These are phyloP conservation scores for Candida ipomoeae DNA, from an alignment of 805 yeast species.

Conservation along the genomic window DNA sequence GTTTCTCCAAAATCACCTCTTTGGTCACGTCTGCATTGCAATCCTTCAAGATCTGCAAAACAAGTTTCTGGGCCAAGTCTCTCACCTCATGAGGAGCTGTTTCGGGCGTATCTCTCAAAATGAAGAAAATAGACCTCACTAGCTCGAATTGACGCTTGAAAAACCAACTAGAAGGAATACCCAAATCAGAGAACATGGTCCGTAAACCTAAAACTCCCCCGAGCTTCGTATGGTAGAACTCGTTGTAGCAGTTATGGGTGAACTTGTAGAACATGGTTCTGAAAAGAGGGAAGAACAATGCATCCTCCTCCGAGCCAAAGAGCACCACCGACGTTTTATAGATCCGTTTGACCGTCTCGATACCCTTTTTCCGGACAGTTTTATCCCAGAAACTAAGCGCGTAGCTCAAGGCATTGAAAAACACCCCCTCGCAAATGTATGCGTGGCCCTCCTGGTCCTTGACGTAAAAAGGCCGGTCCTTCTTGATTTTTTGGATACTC, in stretches of 20 bases:
- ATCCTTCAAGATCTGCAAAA: slow-evolving; percentile 56
- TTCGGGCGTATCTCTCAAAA: slow-evolving; percentile 80
- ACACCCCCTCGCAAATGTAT: slow-evolving; percentile 61
- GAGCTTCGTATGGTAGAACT: slow-evolving; percentile 75
- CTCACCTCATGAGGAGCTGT: slow-evolving; percentile 83
- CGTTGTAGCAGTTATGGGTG: slow-evolving; percentile 89
- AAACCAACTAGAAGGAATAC: slow-evolving; percentile 69
- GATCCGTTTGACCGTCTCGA: slow-evolving; percentile 58
- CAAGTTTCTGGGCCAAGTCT: slow-evolving; percentile 63
- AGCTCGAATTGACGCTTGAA: slow-evolving; percentile 77
- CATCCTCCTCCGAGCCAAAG: slow-evolving; percentile 63
- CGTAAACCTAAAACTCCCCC: slow-evolving; percentile 87
- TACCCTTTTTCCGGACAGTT: slow-evolving; percentile 68
- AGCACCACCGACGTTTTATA: slow-evolving; percentile 57
- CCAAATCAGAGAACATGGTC: slow-evolving; percentile 64
- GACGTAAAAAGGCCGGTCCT: slow-evolving; percentile 67
- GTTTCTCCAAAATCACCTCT: slow-evolving; percentile 61
- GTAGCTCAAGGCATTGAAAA: slow-evolving; percentile 70
- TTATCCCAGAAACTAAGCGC: slow-evolving; percentile 75
- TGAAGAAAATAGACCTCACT: slow-evolving; percentile 82
- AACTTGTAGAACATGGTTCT: slow-evolving; percentile 75
- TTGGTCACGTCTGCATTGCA: slow-evolving; percentile 62
- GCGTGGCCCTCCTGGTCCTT: slow-evolving; percentile 76
- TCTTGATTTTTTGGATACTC: slow-evolving; percentile 61
- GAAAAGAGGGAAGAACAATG: slow-evolving; percentile 69